Evolutionary conservation across 805 yeast genomes (phyloP).

Genomic region (Zygoascus tannicola): DNA sequence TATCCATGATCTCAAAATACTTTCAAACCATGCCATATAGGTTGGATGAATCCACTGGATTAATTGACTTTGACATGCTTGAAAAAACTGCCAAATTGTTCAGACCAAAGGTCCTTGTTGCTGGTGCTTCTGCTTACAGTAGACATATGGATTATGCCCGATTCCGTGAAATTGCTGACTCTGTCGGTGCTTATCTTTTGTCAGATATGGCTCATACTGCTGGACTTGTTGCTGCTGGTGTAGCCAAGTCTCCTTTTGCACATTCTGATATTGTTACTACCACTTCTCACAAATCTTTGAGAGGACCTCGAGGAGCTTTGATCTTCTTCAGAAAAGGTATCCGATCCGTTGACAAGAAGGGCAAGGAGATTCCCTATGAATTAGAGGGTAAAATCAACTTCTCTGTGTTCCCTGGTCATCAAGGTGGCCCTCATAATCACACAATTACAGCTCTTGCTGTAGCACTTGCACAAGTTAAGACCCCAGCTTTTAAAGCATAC

Average conservation of each 20-base stretch:
- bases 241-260: slow-evolving; percentile 85
- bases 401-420: slow-evolving; percentile 98
- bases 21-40: slow-evolving; percentile 98
- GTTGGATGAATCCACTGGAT: slow-evolving; percentile 73
- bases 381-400: slow-evolving; percentile 88
- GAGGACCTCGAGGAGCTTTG: slow-evolving; percentile 99
- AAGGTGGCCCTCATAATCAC: slow-evolving; percentile 99
- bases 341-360: slow-evolving; percentile 69
- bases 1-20: slow-evolving; percentile 85
- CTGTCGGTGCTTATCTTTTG: slow-evolving; percentile 84
- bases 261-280: slow-evolving; percentile 95
- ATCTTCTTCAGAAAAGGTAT: slow-evolving; percentile 94
- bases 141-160: slow-evolving; percentile 82
- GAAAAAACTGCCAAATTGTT: slow-evolving; percentile 73
- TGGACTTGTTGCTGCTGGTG: slow-evolving; percentile 92
- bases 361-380: slow-evolving; percentile 77
- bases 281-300: slow-evolving; percentile 92
- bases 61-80: slow-evolving; percentile 84
- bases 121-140: slow-evolving; percentile 96
- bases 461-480: slow-evolving; percentile 83
- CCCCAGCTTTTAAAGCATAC: slow-evolving; percentile 82
- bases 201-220: slow-evolving; percentile 98
- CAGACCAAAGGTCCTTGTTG: slow-evolving; percentile 92
- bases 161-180: slow-evolving; percentile 85
- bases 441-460: slow-evolving; percentile 94